Percentiles rank a stretch among this genome's conserved stretches.
Conservation (phyloP, 1,139 yeast species). For the Suhomyces atakaporum region DNA sequence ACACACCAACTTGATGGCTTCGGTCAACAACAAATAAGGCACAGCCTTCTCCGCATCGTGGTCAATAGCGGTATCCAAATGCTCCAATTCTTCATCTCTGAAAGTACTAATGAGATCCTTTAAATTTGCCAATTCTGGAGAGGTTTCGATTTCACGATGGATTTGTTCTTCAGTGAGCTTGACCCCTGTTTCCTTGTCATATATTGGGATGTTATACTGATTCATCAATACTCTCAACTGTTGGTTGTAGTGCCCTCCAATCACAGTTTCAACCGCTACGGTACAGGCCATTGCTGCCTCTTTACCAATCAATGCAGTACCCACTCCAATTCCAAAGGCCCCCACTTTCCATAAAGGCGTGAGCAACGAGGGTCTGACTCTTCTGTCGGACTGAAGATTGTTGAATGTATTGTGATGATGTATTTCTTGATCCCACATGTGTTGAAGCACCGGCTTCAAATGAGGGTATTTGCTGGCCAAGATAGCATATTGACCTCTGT, state of each 20-base stretch:
- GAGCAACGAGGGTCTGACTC: constrained; percentile 87
- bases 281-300: constrained; percentile 99
- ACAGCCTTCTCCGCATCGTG: constrained; percentile 92
- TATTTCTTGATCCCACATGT: constrained; percentile 98
- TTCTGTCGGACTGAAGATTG: constrained; percentile 65
- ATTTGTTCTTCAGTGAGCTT: constrained; percentile 25
- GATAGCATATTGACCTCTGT: constrained; percentile 85
- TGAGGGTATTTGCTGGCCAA: constrained; percentile 71
- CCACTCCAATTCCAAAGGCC: constrained; percentile 82
- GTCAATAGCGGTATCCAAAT: constrained; percentile 88
- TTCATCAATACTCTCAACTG: constrained; percentile 77
- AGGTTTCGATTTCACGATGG: constrained; percentile 29
- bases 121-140: constrained; percentile 60
- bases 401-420: constrained; percentile 89
- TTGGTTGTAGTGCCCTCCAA: constrained; percentile 92
- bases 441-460: constrained; percentile 70
- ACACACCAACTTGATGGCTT: constrained; percentile 80
- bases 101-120: constrained; percentile 69
- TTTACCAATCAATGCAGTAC: constrained; percentile 83
- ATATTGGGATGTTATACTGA: constrained; percentile 51
- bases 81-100: constrained; percentile 95
- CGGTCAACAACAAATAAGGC: constrained; percentile 87
- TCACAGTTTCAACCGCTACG: constrained; percentile 97
- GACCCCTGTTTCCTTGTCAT: constrained; percentile 46
- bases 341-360: constrained; percentile 95